Percentiles rank a stretch among this genome's conserved stretches.
Conservation (phyloP, 768 basidiomycete genomes). For the Tylopilus rubrobrunneus region DNA sequence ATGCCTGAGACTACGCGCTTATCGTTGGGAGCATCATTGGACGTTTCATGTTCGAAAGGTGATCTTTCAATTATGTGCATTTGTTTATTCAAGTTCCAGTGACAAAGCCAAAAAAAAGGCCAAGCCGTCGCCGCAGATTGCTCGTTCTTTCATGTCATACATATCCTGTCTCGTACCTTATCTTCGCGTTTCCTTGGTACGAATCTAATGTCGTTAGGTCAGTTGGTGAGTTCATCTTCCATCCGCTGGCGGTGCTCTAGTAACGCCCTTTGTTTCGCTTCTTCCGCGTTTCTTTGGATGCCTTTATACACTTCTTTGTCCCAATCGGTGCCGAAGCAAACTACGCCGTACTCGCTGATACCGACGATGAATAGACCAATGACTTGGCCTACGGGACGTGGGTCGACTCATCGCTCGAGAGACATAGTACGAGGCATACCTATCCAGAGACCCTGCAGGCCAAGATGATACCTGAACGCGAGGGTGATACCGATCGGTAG, state of each 20-base stretch:
- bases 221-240: constrained; percentile 16
- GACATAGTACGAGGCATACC: constrained; percentile 25
- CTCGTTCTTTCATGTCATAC: neutral
- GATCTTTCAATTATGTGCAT: too few species aligned
- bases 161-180: neutral
- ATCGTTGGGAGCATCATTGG: too few species aligned
- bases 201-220: neutral
- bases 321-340: constrained; percentile 52
- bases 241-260: constrained; percentile 18
- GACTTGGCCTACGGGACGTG: constrained; percentile 53
- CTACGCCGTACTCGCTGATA: constrained; percentile 58
- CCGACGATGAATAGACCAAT: constrained; percentile 72
- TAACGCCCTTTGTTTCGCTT: constrained; percentile 28
- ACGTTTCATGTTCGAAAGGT: too few species aligned
- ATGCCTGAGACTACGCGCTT: neutral
- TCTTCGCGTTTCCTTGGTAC: neutral
- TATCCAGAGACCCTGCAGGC: constrained; percentile 51
- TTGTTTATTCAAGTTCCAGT: neutral
- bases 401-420: constrained; percentile 7
- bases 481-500: constrained; percentile 50
- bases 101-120: neutral
- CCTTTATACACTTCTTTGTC: constrained; percentile 42
- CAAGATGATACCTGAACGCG: constrained; percentile 42
- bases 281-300: constrained; percentile 33
- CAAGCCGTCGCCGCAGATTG: neutral